Base-by-base conservation (phyloP, 345 rosid species). In the Aquilaria sinensis region DNA sequence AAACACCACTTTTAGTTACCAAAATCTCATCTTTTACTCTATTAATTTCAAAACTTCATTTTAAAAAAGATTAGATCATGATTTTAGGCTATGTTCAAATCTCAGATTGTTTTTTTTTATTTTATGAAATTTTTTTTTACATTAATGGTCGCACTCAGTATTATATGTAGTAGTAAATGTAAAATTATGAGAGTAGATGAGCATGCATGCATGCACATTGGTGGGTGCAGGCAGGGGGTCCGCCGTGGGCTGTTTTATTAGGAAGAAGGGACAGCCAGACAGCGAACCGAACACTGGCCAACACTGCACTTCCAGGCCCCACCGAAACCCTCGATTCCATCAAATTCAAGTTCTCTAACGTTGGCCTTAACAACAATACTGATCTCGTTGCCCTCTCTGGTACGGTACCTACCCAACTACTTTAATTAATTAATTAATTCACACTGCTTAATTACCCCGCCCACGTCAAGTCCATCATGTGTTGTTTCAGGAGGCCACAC, bases 401-500 rank as follows among this genome's bases (percentile, higher is more conserved):
- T 78, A 68, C 33, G 43, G 50, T 56, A 10, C 58, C 12, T 56
- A 37, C 0, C 43, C 5, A 37, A 37, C 5, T 37, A 37, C 43
- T 37, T 37, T 3, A 37, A 37, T 5, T 37, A 37, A 5, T 30
- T 56, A n/a, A 12, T 56, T 1, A 30, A 56, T 37, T 10, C 12
- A 30, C 10, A 4, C 33, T 41, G 23, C 23, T 23, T 23, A 23
- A 23, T 23, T 23, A 23, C 23, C 23, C 23, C 23, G 54, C 10
- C 51, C 14, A 47, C 37, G 31, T 48, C 51, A 56, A 32, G 16
- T 9, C 13, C 6, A 37, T 15, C 31, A 1, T 0, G 5, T 37
- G 15, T 29, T 53, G 32, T 33, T 12, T 47, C 63, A 87, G 90
- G 94, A 43, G 90, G 76, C 2, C 90, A 87, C 64, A 87, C 94